These are phyloP conservation scores for Pestalotiopsis fici DNA, from an alignment of 2,329 filamentous ascomycete genomes.

Conservation along the genomic window DNA sequence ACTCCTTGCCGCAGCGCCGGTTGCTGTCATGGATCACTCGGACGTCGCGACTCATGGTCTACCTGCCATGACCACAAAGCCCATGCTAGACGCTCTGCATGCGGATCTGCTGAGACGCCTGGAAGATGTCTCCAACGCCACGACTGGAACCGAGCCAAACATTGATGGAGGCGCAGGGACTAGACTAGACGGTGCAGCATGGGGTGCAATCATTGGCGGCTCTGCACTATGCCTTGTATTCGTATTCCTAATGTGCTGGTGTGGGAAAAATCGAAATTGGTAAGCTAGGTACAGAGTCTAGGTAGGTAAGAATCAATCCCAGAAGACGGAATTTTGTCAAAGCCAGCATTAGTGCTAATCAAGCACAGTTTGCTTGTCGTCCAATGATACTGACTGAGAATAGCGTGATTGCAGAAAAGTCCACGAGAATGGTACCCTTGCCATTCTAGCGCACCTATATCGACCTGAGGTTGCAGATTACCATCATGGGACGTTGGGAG, in stretches of 20 bases:
- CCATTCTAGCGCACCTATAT: too few species aligned
- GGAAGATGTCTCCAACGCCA: background rate
- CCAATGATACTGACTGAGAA: too few species aligned
- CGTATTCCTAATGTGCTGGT: conserved; percentile 1
- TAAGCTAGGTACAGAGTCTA: background rate
- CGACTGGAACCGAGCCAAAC: background rate
- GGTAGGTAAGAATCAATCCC: background rate
- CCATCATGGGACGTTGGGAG: too few species aligned
- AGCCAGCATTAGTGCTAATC: background rate
- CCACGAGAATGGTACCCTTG: too few species aligned
- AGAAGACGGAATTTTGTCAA: background rate
- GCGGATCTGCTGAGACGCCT: background rate
- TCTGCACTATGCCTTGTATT: background rate
- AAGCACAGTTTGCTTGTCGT: background rate
- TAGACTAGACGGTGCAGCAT: background rate
- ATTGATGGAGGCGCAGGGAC: conserved; percentile 1
- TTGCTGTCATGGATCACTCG: background rate
- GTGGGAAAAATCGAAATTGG: conserved; percentile 1
- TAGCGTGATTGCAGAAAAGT: too few species aligned
- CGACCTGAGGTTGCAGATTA: too few species aligned
- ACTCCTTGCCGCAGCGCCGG: too few species aligned
- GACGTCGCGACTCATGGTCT: background rate
- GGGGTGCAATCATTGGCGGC: background rate
- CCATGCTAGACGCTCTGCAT: background rate
- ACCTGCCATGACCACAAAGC: background rate